A percentile compares a stretch with the other conserved stretches of the same genome.
phyloP scores from a whole-genome alignment of 1,284 basidiomycete genomes.

The Phlebopus sp. region DNA sequence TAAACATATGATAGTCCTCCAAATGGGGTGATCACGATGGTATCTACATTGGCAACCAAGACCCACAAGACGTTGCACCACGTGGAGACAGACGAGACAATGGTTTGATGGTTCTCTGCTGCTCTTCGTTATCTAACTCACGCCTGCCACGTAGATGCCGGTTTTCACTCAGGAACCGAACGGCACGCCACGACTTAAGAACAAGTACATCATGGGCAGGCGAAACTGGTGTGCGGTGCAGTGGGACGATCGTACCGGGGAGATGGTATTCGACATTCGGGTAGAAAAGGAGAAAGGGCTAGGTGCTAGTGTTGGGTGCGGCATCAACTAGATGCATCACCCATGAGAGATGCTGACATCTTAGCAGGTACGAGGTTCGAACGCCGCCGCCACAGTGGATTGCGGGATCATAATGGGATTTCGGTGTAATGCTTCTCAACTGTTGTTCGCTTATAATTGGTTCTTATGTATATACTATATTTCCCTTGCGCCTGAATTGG shows the following conservation, averaged over 20 bases:
- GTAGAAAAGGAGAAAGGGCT: constrained; percentile 82
- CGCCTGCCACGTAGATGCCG: constrained; percentile 53
- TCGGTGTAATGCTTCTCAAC: background rate
- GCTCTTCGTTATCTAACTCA: background rate
- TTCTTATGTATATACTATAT: background rate
- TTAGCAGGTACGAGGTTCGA: constrained; percentile 45
- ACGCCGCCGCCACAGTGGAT: constrained; percentile 53
- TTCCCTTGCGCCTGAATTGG: background rate
- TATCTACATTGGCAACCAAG: constrained; percentile 77
- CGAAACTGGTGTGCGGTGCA: constrained; percentile 89
- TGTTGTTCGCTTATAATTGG: no score
- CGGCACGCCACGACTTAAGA: constrained; percentile 58
- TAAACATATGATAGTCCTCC: constrained; percentile 55
- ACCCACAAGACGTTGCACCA: constrained; percentile 82
- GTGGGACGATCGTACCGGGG: constrained; percentile 58
- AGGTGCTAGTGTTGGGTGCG: constrained; percentile 74
- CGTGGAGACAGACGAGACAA: constrained; percentile 77
- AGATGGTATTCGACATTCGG: constrained; percentile 83
- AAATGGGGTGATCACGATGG: constrained; percentile 74
- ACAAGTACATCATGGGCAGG: constrained; percentile 80
- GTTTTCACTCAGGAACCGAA: constrained; percentile 79
- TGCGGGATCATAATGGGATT: constrained; percentile 17
- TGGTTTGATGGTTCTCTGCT: constrained; percentile 47
- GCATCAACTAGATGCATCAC: background rate
- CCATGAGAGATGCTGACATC: constrained; percentile 5